These are phyloP conservation scores for Xylaria acuta DNA, from an alignment of 495 filamentous ascomycete species.

Conservation along the genomic window DNA sequence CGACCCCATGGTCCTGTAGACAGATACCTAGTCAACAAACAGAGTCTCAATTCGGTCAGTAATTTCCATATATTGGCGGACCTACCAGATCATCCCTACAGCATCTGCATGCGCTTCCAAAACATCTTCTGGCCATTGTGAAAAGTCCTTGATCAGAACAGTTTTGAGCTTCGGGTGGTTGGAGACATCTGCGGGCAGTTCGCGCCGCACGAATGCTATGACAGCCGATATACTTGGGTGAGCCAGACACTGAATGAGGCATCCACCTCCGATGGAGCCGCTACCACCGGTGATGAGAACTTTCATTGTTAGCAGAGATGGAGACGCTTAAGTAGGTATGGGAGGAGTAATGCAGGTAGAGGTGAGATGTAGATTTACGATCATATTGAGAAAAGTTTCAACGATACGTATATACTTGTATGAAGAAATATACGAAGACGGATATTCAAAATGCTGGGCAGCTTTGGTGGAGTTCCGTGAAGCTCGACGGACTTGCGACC, in stretches of 20 bases:
- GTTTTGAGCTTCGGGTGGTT: constrained; percentile 33
- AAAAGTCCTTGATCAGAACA: constrained; percentile 34
- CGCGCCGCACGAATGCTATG: constrained; percentile 33
- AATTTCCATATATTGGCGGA: not conserved
- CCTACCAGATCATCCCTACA: constrained; percentile 37
- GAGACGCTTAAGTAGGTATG: not conserved
- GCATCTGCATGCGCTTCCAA: constrained; percentile 32
- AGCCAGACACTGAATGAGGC: constrained; percentile 30
- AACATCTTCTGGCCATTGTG: constrained; percentile 32
- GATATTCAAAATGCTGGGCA: not conserved
- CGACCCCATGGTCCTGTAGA: constrained; percentile 31
- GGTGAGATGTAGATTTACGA: not conserved
- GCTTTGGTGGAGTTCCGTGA: constrained; percentile 9
- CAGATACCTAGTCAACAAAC: not conserved
- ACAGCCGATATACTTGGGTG: constrained; percentile 34
- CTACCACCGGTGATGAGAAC: constrained; percentile 37
- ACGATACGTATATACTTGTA: not conserved
- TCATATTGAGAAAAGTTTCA: not conserved
- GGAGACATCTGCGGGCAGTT: constrained; percentile 28
- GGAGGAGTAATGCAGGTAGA: not conserved
- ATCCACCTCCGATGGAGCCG: constrained; percentile 34
- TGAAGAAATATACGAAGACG: not conserved
- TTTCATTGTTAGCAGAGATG: constrained; percentile 29
- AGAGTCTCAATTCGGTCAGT: not conserved
- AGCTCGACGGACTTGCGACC: not conserved